phyloP scores from a whole-genome alignment of 2,329 filamentous ascomycete species.

The Ascochyta lentis region DNA sequence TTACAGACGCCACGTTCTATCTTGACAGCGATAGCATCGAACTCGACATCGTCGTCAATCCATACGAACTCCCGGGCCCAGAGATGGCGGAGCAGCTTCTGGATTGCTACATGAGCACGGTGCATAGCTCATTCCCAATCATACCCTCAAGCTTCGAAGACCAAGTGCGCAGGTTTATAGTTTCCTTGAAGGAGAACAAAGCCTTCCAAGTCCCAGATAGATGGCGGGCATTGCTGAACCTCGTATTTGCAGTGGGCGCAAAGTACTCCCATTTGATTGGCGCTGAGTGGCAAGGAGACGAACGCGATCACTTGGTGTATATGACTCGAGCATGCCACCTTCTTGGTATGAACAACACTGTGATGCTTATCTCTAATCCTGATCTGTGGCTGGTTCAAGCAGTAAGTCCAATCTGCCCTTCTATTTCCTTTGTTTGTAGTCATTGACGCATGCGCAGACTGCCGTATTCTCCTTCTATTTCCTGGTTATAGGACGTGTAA shows the following conservation, averaged over 20 bases:
- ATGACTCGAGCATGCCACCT: slow-evolving; percentile 43
- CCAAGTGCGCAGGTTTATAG: slow-evolving; percentile 28
- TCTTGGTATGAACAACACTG: slow-evolving; percentile 26
- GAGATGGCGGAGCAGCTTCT: slow-evolving; percentile 43
- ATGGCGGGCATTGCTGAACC: slow-evolving; percentile 50
- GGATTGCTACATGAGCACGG: slow-evolving; percentile 44
- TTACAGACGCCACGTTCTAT: slow-evolving; percentile 44
- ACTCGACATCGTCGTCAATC: slow-evolving; percentile 34
- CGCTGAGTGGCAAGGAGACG: slow-evolving; percentile 36
- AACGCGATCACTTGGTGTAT: slow-evolving; percentile 48
- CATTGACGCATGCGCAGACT: slow-evolving; percentile 14
- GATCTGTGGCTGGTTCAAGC: slow-evolving; percentile 50
- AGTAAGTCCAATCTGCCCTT: slow-evolving; percentile 21
- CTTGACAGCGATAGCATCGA: slow-evolving; percentile 41
- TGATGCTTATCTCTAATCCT: slow-evolving; percentile 37
- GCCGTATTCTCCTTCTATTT: slow-evolving; percentile 37
- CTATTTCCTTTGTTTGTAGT: slow-evolving; percentile 21
- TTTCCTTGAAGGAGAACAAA: slow-evolving; percentile 11
- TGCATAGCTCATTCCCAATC: slow-evolving; percentile 46
- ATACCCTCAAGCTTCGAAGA: slow-evolving; percentile 30
- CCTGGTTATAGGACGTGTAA: slow-evolving; percentile 35
- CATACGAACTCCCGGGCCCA: slow-evolving; percentile 41
- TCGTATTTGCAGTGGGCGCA: slow-evolving; percentile 53
- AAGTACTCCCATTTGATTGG: slow-evolving; percentile 45
- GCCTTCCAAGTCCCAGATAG: slow-evolving; percentile 22